Percentiles rank a stretch among this genome's conserved stretches.
Conservation (phyloP, 768 basidiomycete genomes). For the Termitomyces sp. region DNA sequence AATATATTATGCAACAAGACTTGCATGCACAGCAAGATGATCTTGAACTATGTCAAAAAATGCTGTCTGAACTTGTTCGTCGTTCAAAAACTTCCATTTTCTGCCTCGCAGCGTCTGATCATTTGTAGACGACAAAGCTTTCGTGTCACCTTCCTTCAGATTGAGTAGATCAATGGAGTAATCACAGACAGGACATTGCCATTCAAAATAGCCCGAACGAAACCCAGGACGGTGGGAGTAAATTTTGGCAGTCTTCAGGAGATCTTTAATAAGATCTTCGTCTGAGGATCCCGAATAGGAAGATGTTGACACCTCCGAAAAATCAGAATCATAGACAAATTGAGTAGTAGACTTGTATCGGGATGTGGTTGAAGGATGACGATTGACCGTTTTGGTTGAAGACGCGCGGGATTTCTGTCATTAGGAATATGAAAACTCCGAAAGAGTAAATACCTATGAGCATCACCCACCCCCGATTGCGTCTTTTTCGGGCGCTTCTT, state of each 20-base stretch:
- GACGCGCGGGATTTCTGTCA: background rate
- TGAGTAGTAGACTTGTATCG: slow-evolving; percentile 1
- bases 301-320: slow-evolving; percentile 48
- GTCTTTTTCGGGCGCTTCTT: slow-evolving; percentile 7
- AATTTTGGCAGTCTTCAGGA: slow-evolving; percentile 21
- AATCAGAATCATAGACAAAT: slow-evolving; percentile 52
- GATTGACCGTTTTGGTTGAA: background rate
- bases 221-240: slow-evolving; percentile 35
- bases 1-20: background rate
- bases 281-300: slow-evolving; percentile 38
- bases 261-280: slow-evolving; percentile 13
- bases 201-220: slow-evolving; percentile 41
- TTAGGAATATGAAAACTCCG: background rate
- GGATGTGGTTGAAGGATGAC: background rate
- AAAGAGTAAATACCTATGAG: background rate
- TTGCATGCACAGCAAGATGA: slow-evolving; percentile 24
- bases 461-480: slow-evolving; percentile 4
- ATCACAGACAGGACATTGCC: slow-evolving; percentile 52
- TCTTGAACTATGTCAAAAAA: slow-evolving; percentile 23
- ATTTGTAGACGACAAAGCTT: slow-evolving; percentile 20
- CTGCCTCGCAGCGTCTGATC: slow-evolving; percentile 25
- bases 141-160: slow-evolving; percentile 30
- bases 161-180: slow-evolving; percentile 46
- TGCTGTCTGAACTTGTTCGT: slow-evolving; percentile 24
- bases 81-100: slow-evolving; percentile 33